Evolutionary conservation across 805 yeast genomes (phyloP).

Genomic region (Pichia cephalocereana): DNA sequence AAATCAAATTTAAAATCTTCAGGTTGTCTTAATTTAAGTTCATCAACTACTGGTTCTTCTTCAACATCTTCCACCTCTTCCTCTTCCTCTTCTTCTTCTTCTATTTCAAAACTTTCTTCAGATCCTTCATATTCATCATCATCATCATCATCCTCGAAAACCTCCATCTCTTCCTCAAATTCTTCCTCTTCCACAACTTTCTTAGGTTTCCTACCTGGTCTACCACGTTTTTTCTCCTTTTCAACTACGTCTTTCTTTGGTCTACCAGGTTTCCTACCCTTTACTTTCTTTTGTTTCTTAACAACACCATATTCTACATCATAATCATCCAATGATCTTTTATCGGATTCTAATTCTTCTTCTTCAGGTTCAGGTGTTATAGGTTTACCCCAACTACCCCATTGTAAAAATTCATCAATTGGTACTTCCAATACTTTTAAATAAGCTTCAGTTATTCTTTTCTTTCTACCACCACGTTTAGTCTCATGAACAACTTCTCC

Average conservation of each 20-base stretch:
- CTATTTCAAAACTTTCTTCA: slow-evolving; percentile 7
- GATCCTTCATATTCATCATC: slow-evolving; percentile 8
- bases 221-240: not conserved
- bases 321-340: not conserved
- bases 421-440: slow-evolving; percentile 34
- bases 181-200: not conserved
- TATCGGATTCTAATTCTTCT: slow-evolving; percentile 7
- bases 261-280: slow-evolving; percentile 2
- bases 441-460: slow-evolving; percentile 24
- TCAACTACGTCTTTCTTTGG: slow-evolving; percentile 2
- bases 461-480: slow-evolving; percentile 11
- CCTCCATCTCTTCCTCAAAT: slow-evolving; percentile 1
- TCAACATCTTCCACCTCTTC: not conserved
- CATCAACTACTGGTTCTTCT: slow-evolving; percentile 12
- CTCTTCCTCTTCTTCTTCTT: not conserved
- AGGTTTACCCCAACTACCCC: slow-evolving; percentile 35
- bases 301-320: not conserved
- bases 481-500: not conserved
- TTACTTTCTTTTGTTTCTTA: slow-evolving; percentile 17
- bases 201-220: not conserved
- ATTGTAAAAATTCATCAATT: slow-evolving; percentile 35
- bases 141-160: slow-evolving; percentile 5
- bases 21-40: slow-evolving; percentile 16
- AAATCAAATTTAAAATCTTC: slow-evolving; percentile 16
- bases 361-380: slow-evolving; percentile 9